Base-by-base conservation (phyloP, 345 rosid genomes). In the Euphorbia tirucalli region DNA sequence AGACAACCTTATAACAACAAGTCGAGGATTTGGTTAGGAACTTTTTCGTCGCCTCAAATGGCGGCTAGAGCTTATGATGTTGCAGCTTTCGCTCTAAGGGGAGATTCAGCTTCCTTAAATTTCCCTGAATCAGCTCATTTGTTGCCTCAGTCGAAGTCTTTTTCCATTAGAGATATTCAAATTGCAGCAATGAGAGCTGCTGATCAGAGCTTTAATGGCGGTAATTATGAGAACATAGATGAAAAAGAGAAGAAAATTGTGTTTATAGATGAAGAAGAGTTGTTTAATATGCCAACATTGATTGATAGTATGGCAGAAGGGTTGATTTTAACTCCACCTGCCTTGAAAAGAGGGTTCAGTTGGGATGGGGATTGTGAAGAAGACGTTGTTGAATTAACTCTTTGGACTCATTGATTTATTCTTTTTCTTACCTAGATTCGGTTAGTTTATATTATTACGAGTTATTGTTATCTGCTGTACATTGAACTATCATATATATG, bases 271-370 rank as follows among this genome's bases (percentile, higher is more conserved):
- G 89, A 87, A 50, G 91, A 87, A 43, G 89, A 87, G 77, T 30
- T 87, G 66, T 87, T 87, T 72, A 85, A 87, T 71, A 85, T 87
- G 89, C 91, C 83, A 1, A 84, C 74, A 7, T 76, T 87, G 61
- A 69, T 87, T 16, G 81, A 82, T 43, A 66, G 83, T 48, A 75
- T 87, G 89, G 91, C 91, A 0, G 91, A 87, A 74, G 91, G 89
- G 58, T 61, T 87, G 74, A 80, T 87, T 49, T 61, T 84, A 9
- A 81, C 86, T 21, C 91, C 91, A 13, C 89, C 80, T 5, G 86
- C 81, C 4, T 44, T 80, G 83, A 65, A 74, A 24, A 73, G 52
- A 44, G 89, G 87, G 39, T 83, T 78, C 61, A 74, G 59, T 21
- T 83, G 87, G 87, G 75, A 79, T 60, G 67, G 55, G 85, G 75